Evolutionary conservation across 139 green algal genomes (phyloP).

Genomic region (Tetradesmus lagerheimii): DNA sequence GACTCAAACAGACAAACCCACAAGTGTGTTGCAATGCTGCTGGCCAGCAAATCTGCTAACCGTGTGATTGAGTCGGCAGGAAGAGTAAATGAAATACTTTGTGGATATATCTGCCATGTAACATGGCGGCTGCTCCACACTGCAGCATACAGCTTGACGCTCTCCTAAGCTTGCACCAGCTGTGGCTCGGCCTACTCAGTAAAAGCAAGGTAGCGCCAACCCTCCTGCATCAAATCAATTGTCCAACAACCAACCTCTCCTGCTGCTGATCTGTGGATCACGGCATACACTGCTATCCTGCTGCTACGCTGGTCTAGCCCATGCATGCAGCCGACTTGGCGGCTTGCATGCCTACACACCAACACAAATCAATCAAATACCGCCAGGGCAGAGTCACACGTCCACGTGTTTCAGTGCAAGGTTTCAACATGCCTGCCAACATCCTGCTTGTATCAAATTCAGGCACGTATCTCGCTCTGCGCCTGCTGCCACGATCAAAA

Average conservation of each 20-base stretch:
- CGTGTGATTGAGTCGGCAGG: neutral
- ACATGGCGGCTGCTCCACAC: neutral
- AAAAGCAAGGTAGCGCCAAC: neutral
- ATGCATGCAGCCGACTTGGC: neutral
- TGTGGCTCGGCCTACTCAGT: neutral
- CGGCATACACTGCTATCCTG: neutral
- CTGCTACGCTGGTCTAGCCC: neutral
- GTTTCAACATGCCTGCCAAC: neutral
- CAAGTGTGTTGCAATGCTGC: conserved; percentile 1
- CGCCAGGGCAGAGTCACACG: neutral
- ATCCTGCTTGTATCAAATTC: neutral
- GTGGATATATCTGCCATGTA: neutral
- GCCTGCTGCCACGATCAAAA: neutral
- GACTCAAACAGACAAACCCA: neutral
- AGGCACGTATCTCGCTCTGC: neutral
- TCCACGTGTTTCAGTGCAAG: conserved; percentile 24
- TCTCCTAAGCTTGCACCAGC: neutral
- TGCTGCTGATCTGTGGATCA: neutral
- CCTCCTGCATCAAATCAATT: neutral
- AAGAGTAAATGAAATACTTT: neutral
- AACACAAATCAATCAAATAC: conserved; percentile 9
- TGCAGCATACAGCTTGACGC: neutral
- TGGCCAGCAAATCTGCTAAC: neutral
- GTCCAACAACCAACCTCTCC: neutral
- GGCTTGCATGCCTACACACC: neutral